Evolutionary conservation across 176 grass and related monocot species (phyloP), one percentile per base, ranked within the genome.

Genomic region (Eleusine indica): DNA sequence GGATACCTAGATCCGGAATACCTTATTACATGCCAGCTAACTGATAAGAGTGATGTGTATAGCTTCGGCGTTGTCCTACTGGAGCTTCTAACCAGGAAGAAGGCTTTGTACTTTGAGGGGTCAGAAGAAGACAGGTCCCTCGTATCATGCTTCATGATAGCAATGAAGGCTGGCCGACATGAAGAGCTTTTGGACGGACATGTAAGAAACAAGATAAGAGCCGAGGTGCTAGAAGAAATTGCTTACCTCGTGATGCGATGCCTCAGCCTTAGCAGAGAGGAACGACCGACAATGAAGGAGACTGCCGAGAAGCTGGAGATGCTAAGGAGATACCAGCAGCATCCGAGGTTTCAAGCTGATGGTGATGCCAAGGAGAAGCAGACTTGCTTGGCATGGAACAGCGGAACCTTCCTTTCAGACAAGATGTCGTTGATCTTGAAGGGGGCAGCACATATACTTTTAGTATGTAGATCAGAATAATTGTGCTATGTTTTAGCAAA

Each of bases 281-380:
- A 91, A 81, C 77, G 94, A 28, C 94, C 94, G 1, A 74, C 65
- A 4, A 96, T 93, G 94, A 64, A 64, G 25, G 94, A 87, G 85
- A 86, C 82, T 7, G 88, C 91, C 0, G 84, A 96, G 4, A 90
- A 54, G 8, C 72, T 93, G 7, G 82, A 89, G 32, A 83, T 70
- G 54, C 43, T 87, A 6, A 83, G 86, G 83, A 91, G 86, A 76
- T 81, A 85, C 71, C 82, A 87, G 64, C 52, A 71, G 0, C 18
- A 93, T 13, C 78, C 62, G 10, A 5, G 25, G 22, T 0, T 30
- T 30, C 25, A 82, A 86, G 80, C 18, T 21, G 44, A 87, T 48
- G 70, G n/a, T 2, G 37, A 58, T 44, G 2, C 29, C 0, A 88
- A 93, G 44, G 86, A 93, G 37, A 62, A n/a, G 2, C 73, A 85